These are phyloP conservation scores for Willaertia magna DNA, from an alignment of 208 protist genomes.

Conservation along the genomic window DNA sequence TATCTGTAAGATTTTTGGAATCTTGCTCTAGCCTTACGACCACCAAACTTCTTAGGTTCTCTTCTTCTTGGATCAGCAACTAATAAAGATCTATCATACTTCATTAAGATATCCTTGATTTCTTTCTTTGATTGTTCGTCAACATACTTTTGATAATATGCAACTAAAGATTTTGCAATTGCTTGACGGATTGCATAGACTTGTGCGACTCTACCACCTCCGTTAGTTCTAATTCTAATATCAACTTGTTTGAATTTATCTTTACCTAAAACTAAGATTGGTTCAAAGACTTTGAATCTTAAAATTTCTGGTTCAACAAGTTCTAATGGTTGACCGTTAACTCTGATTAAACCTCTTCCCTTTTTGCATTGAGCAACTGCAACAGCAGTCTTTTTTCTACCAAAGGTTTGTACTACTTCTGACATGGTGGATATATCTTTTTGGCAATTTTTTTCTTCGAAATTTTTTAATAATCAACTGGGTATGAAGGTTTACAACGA, in stretches of 20 bases:
- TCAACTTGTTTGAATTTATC: conserved; percentile 83
- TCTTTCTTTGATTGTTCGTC: conserved; percentile 86
- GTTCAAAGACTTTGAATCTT: conserved; percentile 91
- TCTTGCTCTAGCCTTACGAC: conserved; percentile 93
- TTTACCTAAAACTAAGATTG: conserved; percentile 86
- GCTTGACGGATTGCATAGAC: conserved; percentile 97
- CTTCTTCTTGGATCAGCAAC: conserved; percentile 97
- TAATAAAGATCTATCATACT: conserved; percentile 94
- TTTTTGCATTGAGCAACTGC: conserved; percentile 91
- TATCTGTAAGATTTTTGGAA: conserved; percentile 99
- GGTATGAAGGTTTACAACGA: not conserved
- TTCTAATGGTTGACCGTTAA: conserved; percentile 95
- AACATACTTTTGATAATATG: conserved; percentile 98
- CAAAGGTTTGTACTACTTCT: not conserved
- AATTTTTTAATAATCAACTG: not conserved
- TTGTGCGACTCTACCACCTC: conserved; percentile 94
- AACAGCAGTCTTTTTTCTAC: conserved; percentile 91
- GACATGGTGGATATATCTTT: not conserved
- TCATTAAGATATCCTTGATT: conserved; percentile 90
- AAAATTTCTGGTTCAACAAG: conserved; percentile 92
- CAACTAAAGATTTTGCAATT: conserved; percentile 94
- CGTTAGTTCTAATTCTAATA: conserved; percentile 89
- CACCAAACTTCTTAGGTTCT: conserved; percentile 99
- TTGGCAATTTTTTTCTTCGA: not conserved
- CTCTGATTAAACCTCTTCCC: conserved; percentile 91